Evolutionary conservation across 768 basidiomycete genomes (phyloP), one percentile per base, ranked within the genome.

Genomic region (Suillus subluteus): DNA sequence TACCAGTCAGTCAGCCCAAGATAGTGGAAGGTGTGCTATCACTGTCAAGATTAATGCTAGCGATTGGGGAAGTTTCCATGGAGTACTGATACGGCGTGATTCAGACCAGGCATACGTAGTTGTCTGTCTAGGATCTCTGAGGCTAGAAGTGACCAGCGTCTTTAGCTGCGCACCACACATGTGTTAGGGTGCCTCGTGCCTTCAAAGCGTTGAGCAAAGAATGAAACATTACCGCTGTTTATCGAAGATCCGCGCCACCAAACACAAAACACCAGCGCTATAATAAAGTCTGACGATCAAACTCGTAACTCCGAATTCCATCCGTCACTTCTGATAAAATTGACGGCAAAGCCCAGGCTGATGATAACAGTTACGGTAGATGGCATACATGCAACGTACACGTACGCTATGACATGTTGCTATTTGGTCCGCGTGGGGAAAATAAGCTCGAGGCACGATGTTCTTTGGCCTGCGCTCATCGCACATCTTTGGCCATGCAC

Each of bases 1-100:
- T 70, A 41, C 40, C 55, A 23, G 69, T 2, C 23, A 7, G 32
- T 35, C 40, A 30, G 18, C 58, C 58, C 32, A 11, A 59, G 59
- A 61, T 59, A 13, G 38, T 56, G 32, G 55, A n/a, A 55, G 54
- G 15, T 16, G 37, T 15, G n/a, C n/a, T 59, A 59, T 59, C 35
- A n/a, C 30, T 56, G 32, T 56, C 32, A 37, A 13, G 35, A n/a
- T 56, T 56, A 56, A 35, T 56, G 32, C n/a, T n/a, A 56, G 12
- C 6, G 55, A n/a, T 6, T 56, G 21, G 21, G 35, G 55, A 37
- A 37, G 11, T 56, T 56, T 56, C 55, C 35, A 30, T 54, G 30
- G 52, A 32, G 52, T 30, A 18, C 52, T 54, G 52, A 30, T 54
- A 15, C 8, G 30, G 52, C 30, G 55, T 56, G 6, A 55, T 55